Conservation (phyloP, 495 filamentous ascomycete genomes). For the Tuber indicum region DNA sequence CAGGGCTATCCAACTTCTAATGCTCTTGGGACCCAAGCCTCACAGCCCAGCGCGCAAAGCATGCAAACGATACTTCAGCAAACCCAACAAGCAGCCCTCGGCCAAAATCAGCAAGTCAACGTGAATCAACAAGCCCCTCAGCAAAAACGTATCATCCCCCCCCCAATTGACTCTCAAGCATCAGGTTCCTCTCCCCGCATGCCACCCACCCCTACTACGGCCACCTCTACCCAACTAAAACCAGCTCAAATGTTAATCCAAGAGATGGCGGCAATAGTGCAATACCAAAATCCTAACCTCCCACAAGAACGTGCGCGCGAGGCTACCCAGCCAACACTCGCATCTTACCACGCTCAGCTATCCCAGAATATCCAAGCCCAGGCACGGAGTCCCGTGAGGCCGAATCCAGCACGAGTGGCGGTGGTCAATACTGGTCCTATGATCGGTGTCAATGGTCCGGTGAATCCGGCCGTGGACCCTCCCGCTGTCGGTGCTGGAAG, state of each 20-base stretch:
- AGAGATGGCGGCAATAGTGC: conserved; percentile 33
- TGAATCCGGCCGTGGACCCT: conserved; percentile 30
- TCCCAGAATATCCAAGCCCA: conserved; percentile 26
- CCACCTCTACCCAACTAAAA: conserved; percentile 33
- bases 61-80: conserved; percentile 28
- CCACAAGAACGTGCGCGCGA: conserved; percentile 27
- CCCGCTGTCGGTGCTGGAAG: background rate
- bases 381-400: conserved; percentile 7
- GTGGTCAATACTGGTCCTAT: conserved; percentile 32
- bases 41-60: background rate
- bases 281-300: conserved; percentile 30
- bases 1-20: background rate
- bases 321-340: conserved; percentile 25
- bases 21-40: background rate
- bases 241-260: conserved; percentile 31
- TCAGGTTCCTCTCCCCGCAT: conserved; percentile 4
- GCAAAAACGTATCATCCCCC: conserved; percentile 14
- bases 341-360: conserved; percentile 29
- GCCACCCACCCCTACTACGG: conserved; percentile 1
- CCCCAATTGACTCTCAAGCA: conserved; percentile 6
- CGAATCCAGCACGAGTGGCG: conserved; percentile 10
- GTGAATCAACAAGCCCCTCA: conserved; percentile 16
- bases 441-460: conserved; percentile 38
- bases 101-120: conserved; percentile 23
- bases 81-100: conserved; percentile 32